Base-by-base conservation (phyloP, 345 rosid species). In the Lumnitzera racemosa region DNA sequence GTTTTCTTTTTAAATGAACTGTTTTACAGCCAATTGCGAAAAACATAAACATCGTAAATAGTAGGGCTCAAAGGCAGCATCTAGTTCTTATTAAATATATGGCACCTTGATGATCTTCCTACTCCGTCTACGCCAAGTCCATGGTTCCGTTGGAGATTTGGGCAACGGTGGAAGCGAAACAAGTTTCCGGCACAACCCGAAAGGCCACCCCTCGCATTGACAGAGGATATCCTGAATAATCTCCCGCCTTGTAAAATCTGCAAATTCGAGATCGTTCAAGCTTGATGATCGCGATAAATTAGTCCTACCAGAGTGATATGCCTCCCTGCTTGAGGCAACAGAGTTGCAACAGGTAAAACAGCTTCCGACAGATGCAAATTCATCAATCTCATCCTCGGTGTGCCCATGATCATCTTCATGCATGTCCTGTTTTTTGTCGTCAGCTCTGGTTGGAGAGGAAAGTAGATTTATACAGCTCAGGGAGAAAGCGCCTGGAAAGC, bases 201-300 rank as follows among this genome's bases (percentile, higher is more conserved):
- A 88, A 0, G 95, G 99, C 99, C 96, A 88, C 27, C 99, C 97
- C 64, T 88, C 81, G 20, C 91, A 86, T 48, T 81, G 84, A 51
- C 91, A 85, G 7, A 92, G 43, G 43, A 36, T 61, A 68, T 89
- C 87, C 70, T 74, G 71, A 52, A 92, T 71, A 74, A 85, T 81
- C 0, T 88, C 80, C 5, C 78, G 70, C 69, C 74, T 80, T 43
- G 63, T 66, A 31, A 78, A 66, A 59, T 84, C 85, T 17, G 56
- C 76, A 11, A 74, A 16, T 46, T 79, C 80, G n/a, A 79, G 60
- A 66, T 70, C 74, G 2, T 63, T 69, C 56, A 80, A 69, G 80
- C 94, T 89, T 1, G 94, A 82, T 73, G 78, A 71, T 11, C 70
- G 72, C 0, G 96, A 87, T 25, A 82, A 74, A 74, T 81, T 80